Evolutionary conservation across 2,329 filamentous ascomycete species (phyloP).

Genomic region (Fusarium armeniacum): DNA sequence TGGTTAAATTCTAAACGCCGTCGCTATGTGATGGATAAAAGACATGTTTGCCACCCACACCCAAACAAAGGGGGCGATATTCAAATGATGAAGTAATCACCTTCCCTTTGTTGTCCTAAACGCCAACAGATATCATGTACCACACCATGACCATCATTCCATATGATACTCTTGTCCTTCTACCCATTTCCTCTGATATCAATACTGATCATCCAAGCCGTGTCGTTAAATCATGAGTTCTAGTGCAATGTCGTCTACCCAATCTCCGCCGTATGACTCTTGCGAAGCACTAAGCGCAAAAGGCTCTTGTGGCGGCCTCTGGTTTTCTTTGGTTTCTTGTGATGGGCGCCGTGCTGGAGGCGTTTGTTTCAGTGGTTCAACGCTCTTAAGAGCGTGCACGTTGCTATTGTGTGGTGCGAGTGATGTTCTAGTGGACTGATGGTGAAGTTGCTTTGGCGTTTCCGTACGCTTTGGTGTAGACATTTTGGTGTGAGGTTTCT

Average conservation of each 20-base stretch:
- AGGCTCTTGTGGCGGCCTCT: conserved; percentile 23
- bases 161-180: neutral
- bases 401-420: conserved; percentile 2
- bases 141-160: neutral
- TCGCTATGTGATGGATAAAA: conserved; percentile 35
- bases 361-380: conserved; percentile 7
- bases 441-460: conserved; percentile 4
- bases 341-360: neutral
- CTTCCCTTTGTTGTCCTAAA: conserved; percentile 15
- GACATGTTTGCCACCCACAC: conserved; percentile 21
- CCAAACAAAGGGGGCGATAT: conserved; percentile 6
- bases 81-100: conserved; percentile 2
- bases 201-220: conserved; percentile 23
- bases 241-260: conserved; percentile 56
- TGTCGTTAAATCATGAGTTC: conserved; percentile 51
- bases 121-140: conserved; percentile 13
- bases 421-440: neutral
- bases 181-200: neutral
- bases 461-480: neutral
- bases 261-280: conserved; percentile 57
- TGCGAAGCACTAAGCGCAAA: conserved; percentile 51
- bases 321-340: conserved; percentile 48
- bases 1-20: conserved; percentile 28
- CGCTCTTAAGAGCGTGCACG: neutral
- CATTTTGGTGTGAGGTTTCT: conserved; percentile 9